Percentiles rank a stretch among this genome's conserved stretches.
phyloP scores from a whole-genome alignment of 1,284 basidiomycete species.

The Tilletia setariae region DNA sequence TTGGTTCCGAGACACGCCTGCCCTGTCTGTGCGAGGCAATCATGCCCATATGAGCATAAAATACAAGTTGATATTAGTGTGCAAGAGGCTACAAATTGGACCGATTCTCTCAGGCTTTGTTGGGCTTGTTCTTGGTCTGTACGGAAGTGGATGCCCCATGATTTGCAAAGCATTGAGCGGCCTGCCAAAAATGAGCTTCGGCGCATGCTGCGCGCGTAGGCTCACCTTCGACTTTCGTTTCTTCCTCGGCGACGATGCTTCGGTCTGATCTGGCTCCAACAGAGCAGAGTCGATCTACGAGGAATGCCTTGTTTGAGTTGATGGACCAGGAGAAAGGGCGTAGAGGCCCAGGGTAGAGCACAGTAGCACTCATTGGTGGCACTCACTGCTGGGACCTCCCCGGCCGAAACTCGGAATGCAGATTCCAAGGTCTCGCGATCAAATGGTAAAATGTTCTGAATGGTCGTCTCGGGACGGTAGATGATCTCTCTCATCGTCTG shows the following conservation, averaged over 20 bases:
- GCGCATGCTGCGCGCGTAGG: neutral
- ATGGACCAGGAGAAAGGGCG: neutral
- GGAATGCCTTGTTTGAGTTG: neutral
- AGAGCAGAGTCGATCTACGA: slow-evolving; percentile 28
- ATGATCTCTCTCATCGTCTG: slow-evolving; percentile 23
- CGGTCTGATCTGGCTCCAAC: slow-evolving; percentile 31
- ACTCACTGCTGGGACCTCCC: slow-evolving; percentile 23
- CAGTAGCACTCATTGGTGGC: neutral
- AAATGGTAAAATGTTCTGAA: slow-evolving; percentile 29
- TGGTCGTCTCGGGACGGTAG: slow-evolving; percentile 24
- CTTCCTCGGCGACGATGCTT: slow-evolving; percentile 24
- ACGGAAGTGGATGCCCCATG: neutral
- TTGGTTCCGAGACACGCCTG: no score
- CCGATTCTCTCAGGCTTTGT: neutral
- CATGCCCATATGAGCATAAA: no score
- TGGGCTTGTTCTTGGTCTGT: slow-evolving; percentile 7
- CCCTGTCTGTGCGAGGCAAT: no score
- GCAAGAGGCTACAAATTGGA: no score
- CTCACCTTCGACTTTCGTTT: slow-evolving; percentile 32
- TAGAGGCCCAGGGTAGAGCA: no score
- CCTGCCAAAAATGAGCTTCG: neutral
- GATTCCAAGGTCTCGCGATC: slow-evolving; percentile 30
- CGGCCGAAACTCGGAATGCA: slow-evolving; percentile 30
- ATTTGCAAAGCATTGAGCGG: neutral
- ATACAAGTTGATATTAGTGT: no score